Conservation (phyloP, 805 yeast species). For the Isabelozyma rhagii region DNA sequence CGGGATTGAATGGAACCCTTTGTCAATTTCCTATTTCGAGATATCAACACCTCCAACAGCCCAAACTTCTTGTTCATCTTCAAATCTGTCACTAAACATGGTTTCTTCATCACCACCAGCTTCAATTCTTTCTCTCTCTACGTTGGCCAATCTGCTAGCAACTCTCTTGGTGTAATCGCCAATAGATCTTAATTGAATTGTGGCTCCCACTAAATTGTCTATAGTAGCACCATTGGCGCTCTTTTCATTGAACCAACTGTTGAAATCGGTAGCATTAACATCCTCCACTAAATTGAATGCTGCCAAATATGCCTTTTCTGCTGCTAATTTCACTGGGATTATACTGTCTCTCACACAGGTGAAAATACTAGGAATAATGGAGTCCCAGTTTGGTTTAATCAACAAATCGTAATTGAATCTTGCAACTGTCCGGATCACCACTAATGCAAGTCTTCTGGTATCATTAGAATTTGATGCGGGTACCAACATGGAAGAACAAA, state of each 20-base stretch:
- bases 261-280: conserved; percentile 48
- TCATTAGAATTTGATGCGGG: conserved; percentile 68
- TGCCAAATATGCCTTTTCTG: conserved; percentile 83
- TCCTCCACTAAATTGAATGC: conserved; percentile 73
- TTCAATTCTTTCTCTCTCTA: conserved; percentile 81
- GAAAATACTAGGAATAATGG: conserved; percentile 71
- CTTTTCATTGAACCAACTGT: conserved; percentile 57
- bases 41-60: conserved; percentile 72
- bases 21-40: neutral
- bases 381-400: conserved; percentile 52
- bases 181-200: conserved; percentile 65
- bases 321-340: conserved; percentile 90
- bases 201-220: conserved; percentile 42
- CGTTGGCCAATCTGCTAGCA: conserved; percentile 78
- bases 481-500: conserved; percentile 46
- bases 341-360: conserved; percentile 81
- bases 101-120: conserved; percentile 91
- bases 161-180: conserved; percentile 90
- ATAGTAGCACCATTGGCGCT: conserved; percentile 32
- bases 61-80: conserved; percentile 88
- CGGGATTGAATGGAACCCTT: no score
- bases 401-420: conserved; percentile 52
- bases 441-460: conserved; percentile 74
- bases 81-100: conserved; percentile 78
- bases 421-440: conserved; percentile 71